Percentiles rank a stretch among this genome's conserved stretches.
Conservation (phyloP, 2,329 filamentous ascomycete genomes). For the Parafenestella ontariensis region DNA sequence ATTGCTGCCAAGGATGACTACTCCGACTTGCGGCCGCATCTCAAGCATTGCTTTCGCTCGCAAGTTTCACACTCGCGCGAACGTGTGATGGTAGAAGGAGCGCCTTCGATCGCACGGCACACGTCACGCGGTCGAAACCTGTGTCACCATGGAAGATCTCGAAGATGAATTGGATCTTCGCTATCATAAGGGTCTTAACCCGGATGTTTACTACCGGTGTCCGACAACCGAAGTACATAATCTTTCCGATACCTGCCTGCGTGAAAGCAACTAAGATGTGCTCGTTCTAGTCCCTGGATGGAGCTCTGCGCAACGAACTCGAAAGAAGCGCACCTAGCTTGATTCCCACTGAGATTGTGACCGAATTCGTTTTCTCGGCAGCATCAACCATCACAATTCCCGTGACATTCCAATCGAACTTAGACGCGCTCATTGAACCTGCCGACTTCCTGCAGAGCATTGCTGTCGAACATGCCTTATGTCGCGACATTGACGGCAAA, state of each 20-base stretch:
- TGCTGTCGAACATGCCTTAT: slow-evolving; percentile 37
- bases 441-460: slow-evolving; percentile 38
- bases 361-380: slow-evolving; percentile 40
- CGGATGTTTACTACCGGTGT: slow-evolving; percentile 44
- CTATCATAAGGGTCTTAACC: slow-evolving; percentile 34
- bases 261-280: slow-evolving; percentile 20
- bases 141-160: slow-evolving; percentile 34
- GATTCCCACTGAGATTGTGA: slow-evolving; percentile 40
- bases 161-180: slow-evolving; percentile 43
- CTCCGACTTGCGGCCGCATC: too few species aligned
- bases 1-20: too few species aligned
- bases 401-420: slow-evolving; percentile 33
- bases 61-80: background rate
- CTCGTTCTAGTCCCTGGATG: slow-evolving; percentile 32
- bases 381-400: slow-evolving; percentile 41
- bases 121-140: background rate
- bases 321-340: slow-evolving; percentile 36
- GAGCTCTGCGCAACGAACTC: slow-evolving; percentile 38
- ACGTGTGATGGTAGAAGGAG: background rate
- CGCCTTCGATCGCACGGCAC: slow-evolving; percentile 7
- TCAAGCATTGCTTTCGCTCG: background rate
- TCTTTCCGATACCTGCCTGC: slow-evolving; percentile 6
- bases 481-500: slow-evolving; percentile 34
- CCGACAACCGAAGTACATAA: slow-evolving; percentile 34
- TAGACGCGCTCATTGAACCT: slow-evolving; percentile 36